Base-by-base conservation (phyloP, 148 eudicot genomes). In the Salicornia ramosissima region DNA sequence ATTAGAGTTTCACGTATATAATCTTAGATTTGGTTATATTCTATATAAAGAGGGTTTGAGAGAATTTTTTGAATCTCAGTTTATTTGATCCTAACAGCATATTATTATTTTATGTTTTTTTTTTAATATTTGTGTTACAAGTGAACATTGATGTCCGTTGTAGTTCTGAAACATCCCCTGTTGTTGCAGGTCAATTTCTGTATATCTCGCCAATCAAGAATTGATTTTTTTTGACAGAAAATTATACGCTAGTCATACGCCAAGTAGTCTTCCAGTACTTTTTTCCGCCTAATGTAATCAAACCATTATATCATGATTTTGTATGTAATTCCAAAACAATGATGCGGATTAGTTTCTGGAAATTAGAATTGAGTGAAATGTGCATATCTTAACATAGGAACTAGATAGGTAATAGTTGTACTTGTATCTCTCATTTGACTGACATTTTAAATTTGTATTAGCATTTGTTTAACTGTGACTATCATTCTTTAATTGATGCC, bases 121-220 rank as follows among this genome's bases (percentile, higher is more conserved):
- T 8, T 3, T 22, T 55, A 2, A 22, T 21, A 50, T 62, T 28
- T 36, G 28, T 30, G 56, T 67, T 21, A n/a, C n/a, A 24, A 2
- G 61, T 68, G 21, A 36, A 30, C 36, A 56, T 29, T 10, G 30
- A 29, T 18, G 33, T 56, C 60, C 19, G 14, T 1, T 26, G 6
- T 6, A 22, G 59, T 40, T 56, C 24, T 50, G 29, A 28, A 43
- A n/a, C n/a, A 1, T n/a, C 46, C 26, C 67, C 51, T 56, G 10
- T 30, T 77, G 72, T 33, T 60, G 80, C 80, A 77, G 80, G 76
- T 72, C 72, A 66, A 77, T 67, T 57, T 75, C 42, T 77, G 80
- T 77, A 77, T 72, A 77, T 72, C 68, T 59, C 68, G 50, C 72
- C 76, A 31, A 39, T 67, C n/a, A 36, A 77, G 76, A 72, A 61